Evolutionary conservation across 2,329 filamentous ascomycete genomes (phyloP).

Genomic region (Didymella arachidicola): DNA sequence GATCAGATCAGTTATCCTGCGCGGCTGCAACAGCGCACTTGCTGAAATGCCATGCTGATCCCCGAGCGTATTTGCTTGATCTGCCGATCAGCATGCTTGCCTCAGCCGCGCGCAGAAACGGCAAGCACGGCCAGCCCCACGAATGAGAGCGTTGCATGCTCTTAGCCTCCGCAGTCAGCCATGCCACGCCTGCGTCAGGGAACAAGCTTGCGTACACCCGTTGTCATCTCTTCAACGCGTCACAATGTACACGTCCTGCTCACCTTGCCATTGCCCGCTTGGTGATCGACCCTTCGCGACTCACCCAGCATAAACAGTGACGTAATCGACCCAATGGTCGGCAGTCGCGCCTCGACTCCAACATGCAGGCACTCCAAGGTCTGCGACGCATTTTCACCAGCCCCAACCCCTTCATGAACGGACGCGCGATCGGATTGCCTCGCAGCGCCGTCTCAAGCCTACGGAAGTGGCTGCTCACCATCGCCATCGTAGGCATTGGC

Average conservation of each 20-base stretch:
- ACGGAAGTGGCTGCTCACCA: slow-evolving; percentile 11
- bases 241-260: slow-evolving; percentile 1
- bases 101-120: slow-evolving; percentile 6
- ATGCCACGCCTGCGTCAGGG: slow-evolving; percentile 10
- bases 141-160: slow-evolving; percentile 8
- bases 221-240: slow-evolving; percentile 7
- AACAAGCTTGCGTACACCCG: slow-evolving; percentile 12
- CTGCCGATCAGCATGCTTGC: background rate
- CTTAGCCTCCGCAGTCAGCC: slow-evolving; percentile 14
- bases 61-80: background rate
- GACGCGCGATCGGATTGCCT: slow-evolving; percentile 11
- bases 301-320: slow-evolving; percentile 1
- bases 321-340: slow-evolving; percentile 12
- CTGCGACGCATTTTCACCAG: slow-evolving; percentile 17
- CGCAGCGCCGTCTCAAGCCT: slow-evolving; percentile 9
- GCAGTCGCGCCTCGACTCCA: slow-evolving; percentile 1
- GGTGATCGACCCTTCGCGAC: background rate
- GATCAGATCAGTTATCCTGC: background rate
- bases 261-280: background rate
- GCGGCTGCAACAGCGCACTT: background rate
- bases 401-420: slow-evolving; percentile 17
- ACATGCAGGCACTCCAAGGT: slow-evolving; percentile 8
- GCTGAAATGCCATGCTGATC: background rate
- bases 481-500: slow-evolving; percentile 16
- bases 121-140: slow-evolving; percentile 8